Evolutionary conservation across 2,329 filamentous ascomycete genomes (phyloP).

Genomic region (Fonsecaea erecta): DNA sequence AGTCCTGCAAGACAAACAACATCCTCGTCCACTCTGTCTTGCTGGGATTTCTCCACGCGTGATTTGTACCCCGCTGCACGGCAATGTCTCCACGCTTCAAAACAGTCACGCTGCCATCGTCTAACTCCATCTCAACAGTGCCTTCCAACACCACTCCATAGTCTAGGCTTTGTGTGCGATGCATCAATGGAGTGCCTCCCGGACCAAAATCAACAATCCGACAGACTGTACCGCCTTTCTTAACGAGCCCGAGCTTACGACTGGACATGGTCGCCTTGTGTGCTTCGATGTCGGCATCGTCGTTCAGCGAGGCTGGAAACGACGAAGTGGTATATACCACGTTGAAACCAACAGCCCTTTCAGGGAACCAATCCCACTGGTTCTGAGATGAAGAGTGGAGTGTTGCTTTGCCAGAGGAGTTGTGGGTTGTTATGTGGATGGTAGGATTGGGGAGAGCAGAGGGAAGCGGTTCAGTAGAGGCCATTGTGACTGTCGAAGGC

Average conservation of each 20-base stretch:
- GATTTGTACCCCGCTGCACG: constrained; percentile 55
- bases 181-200: constrained; percentile 50
- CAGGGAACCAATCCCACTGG: constrained; percentile 18
- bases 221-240: constrained; percentile 20
- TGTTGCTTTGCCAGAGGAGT: constrained; percentile 14
- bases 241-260: constrained; percentile 17
- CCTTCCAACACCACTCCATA: constrained; percentile 61
- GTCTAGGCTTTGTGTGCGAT: constrained; percentile 59
- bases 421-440: constrained; percentile 23
- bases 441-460: constrained; percentile 19
- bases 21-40: constrained; percentile 27
- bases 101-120: constrained; percentile 54
- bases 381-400: constrained; percentile 11
- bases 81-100: constrained; percentile 58
- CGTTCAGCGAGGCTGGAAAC: constrained; percentile 22
- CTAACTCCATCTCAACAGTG: constrained; percentile 56
- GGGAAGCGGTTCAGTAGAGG: constrained; percentile 3
- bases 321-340: constrained; percentile 16
- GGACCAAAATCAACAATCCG: constrained; percentile 53
- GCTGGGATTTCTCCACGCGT: constrained; percentile 47
- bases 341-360: constrained; percentile 17
- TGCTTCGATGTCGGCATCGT: constrained; percentile 18
- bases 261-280: constrained; percentile 21
- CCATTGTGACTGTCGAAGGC: not conserved
- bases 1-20: constrained; percentile 24